These are phyloP conservation scores for Claviceps pusilla DNA, from an alignment of 2,329 filamentous ascomycete genomes.

Conservation along the genomic window DNA sequence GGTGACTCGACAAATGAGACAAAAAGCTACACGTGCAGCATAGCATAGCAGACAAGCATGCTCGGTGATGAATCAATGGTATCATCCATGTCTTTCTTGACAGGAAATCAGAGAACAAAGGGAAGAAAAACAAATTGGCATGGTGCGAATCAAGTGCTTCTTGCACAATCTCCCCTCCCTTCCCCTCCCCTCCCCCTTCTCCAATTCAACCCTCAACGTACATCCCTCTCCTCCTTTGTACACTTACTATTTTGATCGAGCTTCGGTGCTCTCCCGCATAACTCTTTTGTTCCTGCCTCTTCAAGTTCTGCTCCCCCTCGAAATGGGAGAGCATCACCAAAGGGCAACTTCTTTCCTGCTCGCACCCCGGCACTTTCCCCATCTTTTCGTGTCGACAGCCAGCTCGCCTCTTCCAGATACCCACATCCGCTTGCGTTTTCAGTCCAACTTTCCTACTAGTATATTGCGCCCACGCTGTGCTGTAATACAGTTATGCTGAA, in stretches of 20 bases:
- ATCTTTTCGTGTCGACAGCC: neutral
- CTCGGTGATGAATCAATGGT: conserved; percentile 26
- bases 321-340: neutral
- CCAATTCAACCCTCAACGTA: neutral
- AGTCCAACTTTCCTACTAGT: neutral
- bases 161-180: neutral
- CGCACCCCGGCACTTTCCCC: neutral
- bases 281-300: neutral
- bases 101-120: conserved; percentile 13
- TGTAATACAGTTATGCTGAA: conserved; percentile 2
- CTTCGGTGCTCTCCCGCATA: neutral
- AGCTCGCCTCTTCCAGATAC: conserved; percentile 3
- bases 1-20: conserved; percentile 9
- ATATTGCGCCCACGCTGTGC: conserved; percentile 2
- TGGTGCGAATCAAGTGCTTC: neutral
- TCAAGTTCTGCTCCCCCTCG: neutral
- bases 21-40: conserved; percentile 9
- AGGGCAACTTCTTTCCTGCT: neutral
- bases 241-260: neutral
- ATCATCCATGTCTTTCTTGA: conserved; percentile 25
- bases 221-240: neutral
- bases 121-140: neutral
- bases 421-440: conserved; percentile 1
- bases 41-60: conserved; percentile 15
- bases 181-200: neutral